Evolutionary conservation across 139 green algal genomes (phyloP), one percentile per base, ranked within the genome.

Genomic region (Pseudopediastrum boryanum): DNA sequence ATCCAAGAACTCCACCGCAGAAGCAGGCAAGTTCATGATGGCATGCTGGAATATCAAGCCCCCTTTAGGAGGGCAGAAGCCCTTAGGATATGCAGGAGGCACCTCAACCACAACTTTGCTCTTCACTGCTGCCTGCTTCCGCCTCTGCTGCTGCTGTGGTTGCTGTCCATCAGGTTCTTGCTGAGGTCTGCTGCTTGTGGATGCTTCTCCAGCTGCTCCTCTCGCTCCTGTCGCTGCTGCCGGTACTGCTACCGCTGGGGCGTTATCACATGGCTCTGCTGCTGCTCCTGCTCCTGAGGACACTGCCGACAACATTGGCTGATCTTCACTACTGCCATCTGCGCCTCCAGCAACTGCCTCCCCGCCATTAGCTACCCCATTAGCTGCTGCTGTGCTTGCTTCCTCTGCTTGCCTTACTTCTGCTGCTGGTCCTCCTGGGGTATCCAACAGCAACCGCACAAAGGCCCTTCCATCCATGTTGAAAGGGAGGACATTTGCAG

Each of bases 1-100:
- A 78, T 97, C 94, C 66, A 98, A 78, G 64, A 99, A 99, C 62
- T 95, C 88, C 0, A 98, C 84, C 0, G 91, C 95, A 12, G 87
- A 91, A 1, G 93, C 94, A 29, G 96, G 96, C 62, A 98, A 86
- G 85, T 99, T 99, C 94, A 99, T 98, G 13, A 98, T 82, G 5
- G 68, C 84, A 59, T 88, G 77, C 54, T 91, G 70, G 44, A 90
- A 82, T 27, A 78, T 12, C 33, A 81, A 0, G 2, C 81, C 81
- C 27, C 75, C 75, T 21, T 51, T 29, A 6, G 67, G 73, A 0
- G 46, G 64, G 36, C 25, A 35, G 12, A 72, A 80, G 10, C 64
- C 71, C n/a, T 54, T 29, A 3, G 79, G 79, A 10, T 73, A 33
- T 13, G 71, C 13, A 25, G 79, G 63, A 12, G 68, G 66, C 4